Conservation (phyloP, 768 basidiomycete species). For the Tricholoma sp. region DNA sequence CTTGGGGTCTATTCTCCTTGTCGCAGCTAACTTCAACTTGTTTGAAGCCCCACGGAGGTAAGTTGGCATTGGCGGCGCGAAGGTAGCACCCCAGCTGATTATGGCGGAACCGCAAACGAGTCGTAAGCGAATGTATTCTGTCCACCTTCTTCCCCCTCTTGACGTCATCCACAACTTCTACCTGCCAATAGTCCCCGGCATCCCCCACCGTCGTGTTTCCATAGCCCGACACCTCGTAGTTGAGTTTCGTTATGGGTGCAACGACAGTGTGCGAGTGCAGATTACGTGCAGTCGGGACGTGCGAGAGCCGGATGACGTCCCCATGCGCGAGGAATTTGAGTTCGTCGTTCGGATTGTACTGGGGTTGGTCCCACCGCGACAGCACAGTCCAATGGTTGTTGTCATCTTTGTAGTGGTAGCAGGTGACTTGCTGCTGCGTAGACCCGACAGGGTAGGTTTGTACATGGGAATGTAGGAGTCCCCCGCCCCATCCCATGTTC, state of each 20-base stretch:
- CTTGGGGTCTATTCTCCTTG: conserved; percentile 75
- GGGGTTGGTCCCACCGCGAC: conserved; percentile 74
- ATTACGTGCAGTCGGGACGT: conserved; percentile 80
- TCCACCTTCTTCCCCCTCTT: conserved; percentile 56
- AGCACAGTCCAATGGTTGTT: conserved; percentile 91
- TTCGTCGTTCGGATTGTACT: conserved; percentile 59
- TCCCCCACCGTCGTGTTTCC: conserved; percentile 91
- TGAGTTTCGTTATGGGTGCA: conserved; percentile 85
- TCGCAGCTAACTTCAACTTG: conserved; percentile 95
- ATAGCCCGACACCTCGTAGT: conserved; percentile 91
- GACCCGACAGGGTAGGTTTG: conserved; percentile 93
- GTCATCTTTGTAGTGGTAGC: conserved; percentile 98
- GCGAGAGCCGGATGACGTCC: conserved; percentile 76
- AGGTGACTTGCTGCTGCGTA: conserved; percentile 93
- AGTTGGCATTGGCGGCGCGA: conserved; percentile 77
- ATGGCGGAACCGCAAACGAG: conserved; percentile 82
- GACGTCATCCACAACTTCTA: conserved; percentile 92
- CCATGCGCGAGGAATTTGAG: conserved; percentile 71
- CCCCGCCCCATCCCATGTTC: conserved; percentile 97
- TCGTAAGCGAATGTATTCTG: conserved; percentile 85
- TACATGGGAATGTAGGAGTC: conserved; percentile 94
- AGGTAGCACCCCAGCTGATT: conserved; percentile 78
- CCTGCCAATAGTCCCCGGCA: conserved; percentile 81
- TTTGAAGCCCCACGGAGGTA: conserved; percentile 99
- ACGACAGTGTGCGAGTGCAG: conserved; percentile 87